phyloP scores from a whole-genome alignment of 208 protist species.

The Leishmania mexicana region DNA sequence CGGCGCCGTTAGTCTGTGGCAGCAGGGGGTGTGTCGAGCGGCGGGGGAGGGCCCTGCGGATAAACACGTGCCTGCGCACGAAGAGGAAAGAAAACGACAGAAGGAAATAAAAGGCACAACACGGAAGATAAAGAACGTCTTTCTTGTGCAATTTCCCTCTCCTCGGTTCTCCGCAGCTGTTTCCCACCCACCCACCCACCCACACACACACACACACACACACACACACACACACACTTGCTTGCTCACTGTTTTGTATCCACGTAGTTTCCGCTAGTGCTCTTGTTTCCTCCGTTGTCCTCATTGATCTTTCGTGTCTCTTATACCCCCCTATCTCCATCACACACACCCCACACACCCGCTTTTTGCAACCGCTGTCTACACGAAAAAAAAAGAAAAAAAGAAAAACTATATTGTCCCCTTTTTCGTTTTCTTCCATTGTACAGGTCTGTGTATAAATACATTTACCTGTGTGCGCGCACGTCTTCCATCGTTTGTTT shows the following conservation, averaged over 20 bases:
- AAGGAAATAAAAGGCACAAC: background rate
- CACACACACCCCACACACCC: background rate
- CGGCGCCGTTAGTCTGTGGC: background rate
- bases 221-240: background rate
- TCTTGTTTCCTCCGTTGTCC: background rate
- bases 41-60: background rate
- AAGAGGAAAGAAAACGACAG: background rate
- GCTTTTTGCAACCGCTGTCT: background rate
- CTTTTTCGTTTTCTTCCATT: background rate
- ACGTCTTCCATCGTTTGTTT: slow-evolving; percentile 5
- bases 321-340: background rate
- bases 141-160: background rate
- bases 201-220: background rate
- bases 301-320: background rate
- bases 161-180: background rate
- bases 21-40: background rate
- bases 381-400: no score
- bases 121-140: background rate
- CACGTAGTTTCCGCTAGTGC: background rate
- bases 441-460: background rate
- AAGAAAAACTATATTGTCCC: no score
- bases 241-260: background rate
- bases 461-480: background rate
- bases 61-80: background rate
- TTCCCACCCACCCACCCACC: background rate